Evolutionary conservation across 1,284 basidiomycete genomes (phyloP).

Genomic region (Gomphus bonarii): DNA sequence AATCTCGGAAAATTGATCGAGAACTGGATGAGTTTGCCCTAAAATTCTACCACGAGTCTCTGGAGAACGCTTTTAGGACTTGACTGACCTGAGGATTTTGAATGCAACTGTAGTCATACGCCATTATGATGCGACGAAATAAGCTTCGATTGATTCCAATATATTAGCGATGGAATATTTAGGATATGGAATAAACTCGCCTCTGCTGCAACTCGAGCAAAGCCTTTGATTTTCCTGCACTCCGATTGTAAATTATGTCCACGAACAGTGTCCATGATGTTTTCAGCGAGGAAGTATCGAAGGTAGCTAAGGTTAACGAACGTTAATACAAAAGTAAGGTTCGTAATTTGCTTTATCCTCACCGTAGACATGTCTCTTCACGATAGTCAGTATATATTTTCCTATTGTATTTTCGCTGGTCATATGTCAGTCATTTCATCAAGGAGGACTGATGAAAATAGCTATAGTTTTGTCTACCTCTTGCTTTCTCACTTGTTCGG

Average conservation of each 20-base stretch:
- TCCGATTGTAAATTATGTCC: conserved; percentile 49
- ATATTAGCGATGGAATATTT: not conserved
- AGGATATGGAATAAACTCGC: conserved; percentile 20
- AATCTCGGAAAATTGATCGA: conserved; percentile 14
- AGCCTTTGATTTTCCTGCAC: conserved; percentile 54
- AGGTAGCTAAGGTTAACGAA: conserved; percentile 31
- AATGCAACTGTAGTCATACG: not conserved
- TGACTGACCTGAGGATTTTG: not conserved
- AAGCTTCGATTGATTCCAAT: not conserved
- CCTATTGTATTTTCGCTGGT: conserved; percentile 62
- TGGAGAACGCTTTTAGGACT: not conserved
- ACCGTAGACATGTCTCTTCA: conserved; percentile 65
- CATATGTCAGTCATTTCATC: not conserved
- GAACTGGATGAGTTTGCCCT: conserved; percentile 12
- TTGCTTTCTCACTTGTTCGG: conserved; percentile 55
- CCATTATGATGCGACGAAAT: not conserved
- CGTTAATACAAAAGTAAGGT: not conserved
- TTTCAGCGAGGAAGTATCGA: conserved; percentile 40
- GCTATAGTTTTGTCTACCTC: conserved; percentile 35
- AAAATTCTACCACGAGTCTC: not conserved
- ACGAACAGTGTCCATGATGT: conserved; percentile 34
- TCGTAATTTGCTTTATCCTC: conserved; percentile 10
- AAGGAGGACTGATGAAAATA: not conserved
- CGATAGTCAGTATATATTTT: conserved; percentile 70
- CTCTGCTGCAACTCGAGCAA: conserved; percentile 30